Conservation (phyloP, 768 basidiomycete genomes). For the Pulveroboletus ravenelii region DNA sequence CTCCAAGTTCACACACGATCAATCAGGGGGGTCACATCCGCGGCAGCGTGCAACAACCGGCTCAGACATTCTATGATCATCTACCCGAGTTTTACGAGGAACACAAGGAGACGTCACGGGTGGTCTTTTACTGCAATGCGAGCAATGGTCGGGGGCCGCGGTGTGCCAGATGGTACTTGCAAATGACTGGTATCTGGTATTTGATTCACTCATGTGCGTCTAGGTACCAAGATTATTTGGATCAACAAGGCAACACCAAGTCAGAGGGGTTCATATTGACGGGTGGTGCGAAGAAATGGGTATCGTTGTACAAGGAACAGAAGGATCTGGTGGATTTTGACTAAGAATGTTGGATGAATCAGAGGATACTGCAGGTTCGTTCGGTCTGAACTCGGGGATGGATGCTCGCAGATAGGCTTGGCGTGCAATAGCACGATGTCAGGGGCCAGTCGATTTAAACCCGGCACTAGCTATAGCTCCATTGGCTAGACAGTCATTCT, state of each 20-base stretch:
- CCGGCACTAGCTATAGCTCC: not conserved
- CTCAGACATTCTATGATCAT: slow-evolving; percentile 48
- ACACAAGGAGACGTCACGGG: slow-evolving; percentile 35
- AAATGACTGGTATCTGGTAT: not conserved
- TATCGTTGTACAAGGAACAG: slow-evolving; percentile 25
- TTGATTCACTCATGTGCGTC: not conserved
- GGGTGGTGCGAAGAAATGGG: slow-evolving; percentile 44
- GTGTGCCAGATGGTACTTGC: slow-evolving; percentile 49
- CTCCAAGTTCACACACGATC: not conserved
- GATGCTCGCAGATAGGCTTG: not conserved
- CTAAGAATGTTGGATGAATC: slow-evolving; percentile 15
- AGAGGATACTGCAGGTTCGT: no score
- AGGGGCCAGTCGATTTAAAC: not conserved
- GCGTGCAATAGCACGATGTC: not conserved
- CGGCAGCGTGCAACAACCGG: slow-evolving; percentile 45
- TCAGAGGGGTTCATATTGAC: slow-evolving; percentile 40
- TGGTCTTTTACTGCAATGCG: slow-evolving; percentile 50
- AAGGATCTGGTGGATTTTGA: slow-evolving; percentile 22
- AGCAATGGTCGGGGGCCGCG: slow-evolving; percentile 49
- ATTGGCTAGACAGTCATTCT: not conserved
- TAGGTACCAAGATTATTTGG: slow-evolving; percentile 50
- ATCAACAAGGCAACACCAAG: slow-evolving; percentile 25
- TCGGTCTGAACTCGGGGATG: not conserved
- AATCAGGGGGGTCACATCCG: slow-evolving; percentile 49
- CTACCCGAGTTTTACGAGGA: slow-evolving; percentile 39